Evolutionary conservation across 208 protist genomes (phyloP).

Genomic region (Wallacemonas sp.): DNA sequence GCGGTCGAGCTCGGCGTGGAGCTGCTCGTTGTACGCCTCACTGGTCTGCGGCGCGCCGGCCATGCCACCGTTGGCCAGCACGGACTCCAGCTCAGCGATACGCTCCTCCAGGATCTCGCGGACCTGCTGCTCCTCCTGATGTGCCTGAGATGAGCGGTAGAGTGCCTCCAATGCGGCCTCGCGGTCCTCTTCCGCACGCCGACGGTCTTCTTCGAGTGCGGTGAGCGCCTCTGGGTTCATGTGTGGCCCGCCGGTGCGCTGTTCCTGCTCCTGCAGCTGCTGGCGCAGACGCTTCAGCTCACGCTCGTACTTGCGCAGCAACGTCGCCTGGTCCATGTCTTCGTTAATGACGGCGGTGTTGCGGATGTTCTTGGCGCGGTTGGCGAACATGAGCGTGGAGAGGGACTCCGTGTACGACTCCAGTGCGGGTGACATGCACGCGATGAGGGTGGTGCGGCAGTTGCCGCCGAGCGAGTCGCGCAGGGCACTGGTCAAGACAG

Average conservation of each 20-base stretch:
- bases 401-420: constrained; percentile 79
- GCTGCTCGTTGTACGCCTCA: constrained; percentile 52
- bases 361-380: constrained; percentile 77
- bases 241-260: constrained; percentile 1
- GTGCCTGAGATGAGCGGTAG: constrained; percentile 35
- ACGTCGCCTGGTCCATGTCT: constrained; percentile 45
- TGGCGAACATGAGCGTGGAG: constrained; percentile 81
- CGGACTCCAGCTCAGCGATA: constrained; percentile 53
- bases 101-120: constrained; percentile 48
- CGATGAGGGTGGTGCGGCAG: constrained; percentile 79
- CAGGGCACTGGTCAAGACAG: constrained; percentile 81
- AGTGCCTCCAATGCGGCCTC: constrained; percentile 66
- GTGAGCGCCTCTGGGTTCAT: constrained; percentile 13
- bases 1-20: constrained; percentile 78
- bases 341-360: constrained; percentile 77
- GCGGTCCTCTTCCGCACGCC: constrained; percentile 26
- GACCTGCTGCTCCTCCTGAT: constrained; percentile 37
- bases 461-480: constrained; percentile 91
- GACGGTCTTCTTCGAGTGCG: constrained; percentile 33
- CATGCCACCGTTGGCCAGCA: constrained; percentile 44
- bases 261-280: constrained; percentile 42
- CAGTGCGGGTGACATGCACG: constrained; percentile 51
- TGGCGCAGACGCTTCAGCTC: constrained; percentile 51
- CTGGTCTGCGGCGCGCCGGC: constrained; percentile 44
- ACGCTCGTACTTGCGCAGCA: constrained; percentile 60